Evolutionary conservation across 2,329 filamentous ascomycete genomes (phyloP).

Genomic region (Scedosporium apiospermum): DNA sequence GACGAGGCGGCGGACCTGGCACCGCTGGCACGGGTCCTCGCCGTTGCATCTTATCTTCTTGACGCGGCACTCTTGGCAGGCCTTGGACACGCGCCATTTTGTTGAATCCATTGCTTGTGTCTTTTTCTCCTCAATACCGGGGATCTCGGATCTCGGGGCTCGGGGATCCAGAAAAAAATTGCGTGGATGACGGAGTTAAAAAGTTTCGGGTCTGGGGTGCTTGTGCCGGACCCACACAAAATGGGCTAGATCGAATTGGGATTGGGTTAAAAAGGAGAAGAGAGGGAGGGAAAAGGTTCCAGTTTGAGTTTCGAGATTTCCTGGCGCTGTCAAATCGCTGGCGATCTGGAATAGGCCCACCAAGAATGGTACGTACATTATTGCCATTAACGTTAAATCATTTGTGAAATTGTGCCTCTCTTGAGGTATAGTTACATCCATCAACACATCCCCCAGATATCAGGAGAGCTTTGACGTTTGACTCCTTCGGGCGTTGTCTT

Average conservation of each 20-base stretch:
- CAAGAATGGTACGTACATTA: too few species aligned
- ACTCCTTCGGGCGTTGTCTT: too few species aligned
- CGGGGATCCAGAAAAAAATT: neutral
- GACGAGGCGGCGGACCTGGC: constrained; percentile 15
- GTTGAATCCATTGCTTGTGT: constrained; percentile 3
- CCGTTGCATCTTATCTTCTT: constrained; percentile 24
- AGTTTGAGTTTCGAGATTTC: neutral
- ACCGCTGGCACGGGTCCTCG: constrained; percentile 19
- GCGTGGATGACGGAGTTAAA: too few species aligned
- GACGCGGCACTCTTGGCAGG: constrained; percentile 22
- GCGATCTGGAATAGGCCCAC: too few species aligned
- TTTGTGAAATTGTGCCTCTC: too few species aligned
- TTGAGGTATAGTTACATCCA: too few species aligned
- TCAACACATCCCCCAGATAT: too few species aligned
- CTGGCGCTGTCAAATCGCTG: neutral
- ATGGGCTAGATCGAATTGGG: neutral
- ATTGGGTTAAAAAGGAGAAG: neutral
- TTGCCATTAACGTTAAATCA: too few species aligned
- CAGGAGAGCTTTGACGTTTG: too few species aligned
- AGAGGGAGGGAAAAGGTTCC: neutral
- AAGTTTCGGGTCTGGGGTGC: neutral
- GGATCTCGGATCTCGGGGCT: neutral
- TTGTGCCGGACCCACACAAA: neutral
- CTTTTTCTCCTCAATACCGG: neutral
- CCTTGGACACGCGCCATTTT: constrained; percentile 18